Base-by-base conservation (phyloP, 179 eudicot genomes). In the Vitellaria paradoxa region DNA sequence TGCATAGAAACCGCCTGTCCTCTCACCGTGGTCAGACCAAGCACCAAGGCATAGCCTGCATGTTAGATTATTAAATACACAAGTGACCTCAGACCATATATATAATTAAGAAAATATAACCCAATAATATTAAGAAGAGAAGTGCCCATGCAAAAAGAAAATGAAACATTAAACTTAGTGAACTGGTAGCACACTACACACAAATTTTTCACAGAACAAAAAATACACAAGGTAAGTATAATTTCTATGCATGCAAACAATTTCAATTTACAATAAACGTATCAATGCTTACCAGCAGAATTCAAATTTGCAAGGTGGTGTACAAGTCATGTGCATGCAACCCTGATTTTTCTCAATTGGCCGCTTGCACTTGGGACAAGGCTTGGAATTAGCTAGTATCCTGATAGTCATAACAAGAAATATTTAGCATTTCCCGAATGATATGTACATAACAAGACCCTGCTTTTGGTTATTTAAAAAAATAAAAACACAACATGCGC, bases 301-400 rank as follows among this genome's bases (percentile, higher is more conserved):
- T 49, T 91, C 93, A 84, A 80, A 90, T 82, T 88, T 87, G 91
- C 99, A 95, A 46, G 98, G 98, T 45, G 96, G 94, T 13, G 92
- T 87, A 81, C 99, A 95, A 10, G 97, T 93, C 86, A 95, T 95
- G 83, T 93, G 99, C 97, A 93, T 91, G 81, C 99, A 95, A 76
- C 99, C 99, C 78, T 91, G 95, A 70, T 93, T 93, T 84, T 95
- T 95, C 84, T 95, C 37, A 30, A 30, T 30, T 30, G 37, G 37
- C 2, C 37, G 37, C 37, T 30, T 30, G 37, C 37, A 30, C 97
- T 91, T 95, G 17, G 99, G 99, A 81, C 99, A 95, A 69, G 97
- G 97, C 86, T 95, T 95, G 76, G 99, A 90, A 85, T 91, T 88
- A 49, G 99, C 97, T 65, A 91, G 84, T 85, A 91, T 91, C 96